Evolutionary conservation across 2,329 filamentous ascomycete genomes (phyloP).

Genomic region (Aspergillus oerlinghausenensis): DNA sequence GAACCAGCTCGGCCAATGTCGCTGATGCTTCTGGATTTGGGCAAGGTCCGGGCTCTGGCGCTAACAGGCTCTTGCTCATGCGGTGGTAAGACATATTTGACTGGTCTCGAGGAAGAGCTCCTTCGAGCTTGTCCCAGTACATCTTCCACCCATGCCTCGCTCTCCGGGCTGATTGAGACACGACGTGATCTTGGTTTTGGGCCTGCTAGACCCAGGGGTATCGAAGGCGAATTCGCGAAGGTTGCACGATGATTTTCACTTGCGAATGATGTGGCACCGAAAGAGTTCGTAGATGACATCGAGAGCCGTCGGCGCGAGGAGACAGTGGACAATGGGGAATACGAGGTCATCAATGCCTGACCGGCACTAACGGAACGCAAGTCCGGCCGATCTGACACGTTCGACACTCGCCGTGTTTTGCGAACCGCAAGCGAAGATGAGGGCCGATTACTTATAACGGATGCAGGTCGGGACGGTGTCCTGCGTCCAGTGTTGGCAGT

Average conservation of each 20-base stretch:
- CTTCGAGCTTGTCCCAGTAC: slow-evolving; percentile 42
- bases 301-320: slow-evolving; percentile 32
- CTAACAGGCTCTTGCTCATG: slow-evolving; percentile 14
- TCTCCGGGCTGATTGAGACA: slow-evolving; percentile 41
- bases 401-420: slow-evolving; percentile 36
- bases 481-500: slow-evolving; percentile 25
- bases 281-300: slow-evolving; percentile 35
- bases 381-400: slow-evolving; percentile 26
- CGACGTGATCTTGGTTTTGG: slow-evolving; percentile 38
- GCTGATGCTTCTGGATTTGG: slow-evolving; percentile 36
- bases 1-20: slow-evolving; percentile 34
- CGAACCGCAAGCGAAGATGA: slow-evolving; percentile 37
- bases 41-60: slow-evolving; percentile 14
- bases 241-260: slow-evolving; percentile 23
- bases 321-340: slow-evolving; percentile 25
- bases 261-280: slow-evolving; percentile 25
- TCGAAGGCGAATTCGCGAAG: slow-evolving; percentile 24
- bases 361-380: slow-evolving; percentile 25
- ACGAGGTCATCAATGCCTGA: slow-evolving; percentile 23
- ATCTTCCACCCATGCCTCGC: slow-evolving; percentile 46
- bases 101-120: slow-evolving; percentile 31
- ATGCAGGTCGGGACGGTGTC: slow-evolving; percentile 35
- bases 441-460: slow-evolving; percentile 33
- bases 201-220: slow-evolving; percentile 43
- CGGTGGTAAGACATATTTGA: slow-evolving; percentile 17